Conservation (phyloP, 108 stramenopile species). For the Pseudonitzschia multiseries region DNA sequence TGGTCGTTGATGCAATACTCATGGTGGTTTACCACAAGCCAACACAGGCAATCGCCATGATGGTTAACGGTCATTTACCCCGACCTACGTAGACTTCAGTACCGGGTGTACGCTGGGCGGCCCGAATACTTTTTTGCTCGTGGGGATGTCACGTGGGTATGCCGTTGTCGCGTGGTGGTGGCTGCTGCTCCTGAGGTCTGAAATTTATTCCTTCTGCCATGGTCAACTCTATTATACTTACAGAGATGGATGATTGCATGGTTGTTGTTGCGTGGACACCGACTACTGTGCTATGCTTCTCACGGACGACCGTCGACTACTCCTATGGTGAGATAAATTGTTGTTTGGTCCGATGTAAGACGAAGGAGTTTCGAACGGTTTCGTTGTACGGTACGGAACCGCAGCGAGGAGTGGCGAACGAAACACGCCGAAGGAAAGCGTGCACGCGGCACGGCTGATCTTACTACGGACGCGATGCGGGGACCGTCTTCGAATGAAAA, state of each 20-base stretch:
- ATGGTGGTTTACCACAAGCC: neutral
- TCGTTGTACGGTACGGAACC: too few relatives aligned
- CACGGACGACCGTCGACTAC: neutral
- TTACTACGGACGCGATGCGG: neutral
- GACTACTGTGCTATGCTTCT: neutral
- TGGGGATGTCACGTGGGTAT: neutral
- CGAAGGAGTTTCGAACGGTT: too few relatives aligned
- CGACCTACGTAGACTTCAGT: conserved; percentile 12
- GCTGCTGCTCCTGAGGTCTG: neutral
- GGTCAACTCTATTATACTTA: conserved; percentile 16
- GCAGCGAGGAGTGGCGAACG: too few relatives aligned
- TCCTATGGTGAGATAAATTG: neutral
- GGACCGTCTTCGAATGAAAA: neutral
- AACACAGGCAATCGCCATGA: neutral
- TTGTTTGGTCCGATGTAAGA: neutral
- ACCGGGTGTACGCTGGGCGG: conserved; percentile 9
- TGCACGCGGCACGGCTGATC: too few relatives aligned
- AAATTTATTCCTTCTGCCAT: neutral
- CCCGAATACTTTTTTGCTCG: neutral
- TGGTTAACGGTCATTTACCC: conserved; percentile 6
- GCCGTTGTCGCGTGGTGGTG: neutral
- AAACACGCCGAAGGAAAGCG: too few relatives aligned
- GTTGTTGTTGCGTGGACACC: conserved; percentile 10
- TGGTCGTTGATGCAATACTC: neutral
- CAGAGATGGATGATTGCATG: conserved; percentile 56